Base-by-base conservation (phyloP, 768 basidiomycete genomes). In the Lanmaoa pseudosensibilis region DNA sequence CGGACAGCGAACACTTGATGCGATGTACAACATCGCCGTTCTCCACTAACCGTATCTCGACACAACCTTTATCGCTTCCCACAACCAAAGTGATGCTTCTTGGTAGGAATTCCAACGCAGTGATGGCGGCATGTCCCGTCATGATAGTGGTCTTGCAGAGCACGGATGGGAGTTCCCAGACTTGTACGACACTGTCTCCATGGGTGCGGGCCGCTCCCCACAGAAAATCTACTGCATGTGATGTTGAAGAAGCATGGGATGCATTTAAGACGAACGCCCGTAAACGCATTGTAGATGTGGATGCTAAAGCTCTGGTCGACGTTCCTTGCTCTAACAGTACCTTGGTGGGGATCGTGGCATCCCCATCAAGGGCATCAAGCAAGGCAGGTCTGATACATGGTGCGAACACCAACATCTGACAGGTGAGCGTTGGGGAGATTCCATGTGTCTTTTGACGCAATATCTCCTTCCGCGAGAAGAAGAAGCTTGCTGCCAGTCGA, bases 131-230 rank as follows among this genome's bases (percentile, higher is more conserved):
- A 49, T 63, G 57, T 23, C 50, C 62, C 11, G 61, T 63, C 38
- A 4, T 33, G 46, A n/a, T n/a, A n/a, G n/a, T n/a, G n/a, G n/a
- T n/a, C 43, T 41, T 58, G 50, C 52, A 58, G 3, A 46, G 15
- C 9, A n/a, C 39, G 3, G 56, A 65, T 8, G 63, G 57, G 19
- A 58, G 34, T 30, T 59, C 60, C 64, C 64, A 65, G 52, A 65
- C 25, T 49, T 65, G 52, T 19, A 58, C 52, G 23, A 43, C n/a
- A n/a, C 63, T 57, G 1, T 58, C 27, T 9, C 59, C 64, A 37
- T 65, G 63, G 2, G 63, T 55, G 30, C 60, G 65, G 1, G 16
- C 53, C 39, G 46, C 60, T 56, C 19, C 59, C 46, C 10, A 52
- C 46, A 18, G 64, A 65, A 40, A 65, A 65, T 39, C 37, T 50